Evolutionary conservation across 345 rosid species (phyloP), one percentile per base, ranked within the genome.

Genomic region (Hypericum androsaemum): DNA sequence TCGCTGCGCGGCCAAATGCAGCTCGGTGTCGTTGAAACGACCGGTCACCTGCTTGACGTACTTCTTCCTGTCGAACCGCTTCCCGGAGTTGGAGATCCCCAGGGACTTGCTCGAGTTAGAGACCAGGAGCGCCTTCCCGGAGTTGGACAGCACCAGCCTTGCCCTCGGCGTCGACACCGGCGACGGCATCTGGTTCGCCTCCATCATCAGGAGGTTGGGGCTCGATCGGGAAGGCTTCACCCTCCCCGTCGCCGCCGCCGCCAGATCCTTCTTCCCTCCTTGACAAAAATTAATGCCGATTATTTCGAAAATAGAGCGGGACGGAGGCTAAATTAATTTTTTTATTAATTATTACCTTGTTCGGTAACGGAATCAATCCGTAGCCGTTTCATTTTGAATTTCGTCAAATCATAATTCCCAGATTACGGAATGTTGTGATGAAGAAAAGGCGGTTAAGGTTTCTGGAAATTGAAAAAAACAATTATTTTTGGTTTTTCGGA

Each of bases 41-140:
- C 98, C 98, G 0, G 95, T 92, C 57, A 88, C 97, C 62, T 88
- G 98, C 77, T 84, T 85, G 59, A 88, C 89, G 14, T 88, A 92
- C 80, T 84, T 86, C 77, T 80, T 92, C 60, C 68, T 82, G 64
- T 92, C 98, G 22, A 80, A 68, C 39, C 96, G 69, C 77, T 85
- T 81, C 0, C 89, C 80, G 1, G 95, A 92, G 41, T 70, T 75
- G 6, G 84, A 79, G 0, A 64, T 46, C 35, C 74, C 63, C 15
- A 74, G 64, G 55, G 79, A 71, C 46, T 71, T 75, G 10, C 76
- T 66, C 0, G 77, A 76, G 62, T 66, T 76, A 5, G 80, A 69
- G 0, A 67, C 56, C n/a, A 67, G 55, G 50, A 77, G 43, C 7
- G 61, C 39, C 40, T 53, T 53, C 12, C 56, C 56, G 16, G 56